Percentiles rank a stretch among this genome's conserved stretches.
phyloP scores from a whole-genome alignment of 2,329 filamentous ascomycete genomes.

The Teratosphaeria zuluensis region DNA sequence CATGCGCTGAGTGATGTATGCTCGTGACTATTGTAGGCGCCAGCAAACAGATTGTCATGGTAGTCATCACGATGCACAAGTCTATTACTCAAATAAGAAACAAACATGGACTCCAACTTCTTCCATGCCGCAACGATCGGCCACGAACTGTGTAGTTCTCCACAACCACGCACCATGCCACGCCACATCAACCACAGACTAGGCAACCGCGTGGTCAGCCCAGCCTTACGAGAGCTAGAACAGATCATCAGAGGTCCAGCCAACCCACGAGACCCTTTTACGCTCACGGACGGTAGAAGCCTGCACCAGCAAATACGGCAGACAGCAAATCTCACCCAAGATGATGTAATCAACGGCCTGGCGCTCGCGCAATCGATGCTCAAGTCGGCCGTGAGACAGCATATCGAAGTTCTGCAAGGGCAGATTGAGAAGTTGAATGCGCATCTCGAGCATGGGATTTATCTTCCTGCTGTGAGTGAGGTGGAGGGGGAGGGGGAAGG shows the following conservation, averaged over 20 bases:
- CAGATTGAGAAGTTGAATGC: background rate
- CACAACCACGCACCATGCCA: background rate
- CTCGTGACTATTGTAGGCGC: background rate
- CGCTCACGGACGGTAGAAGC: background rate
- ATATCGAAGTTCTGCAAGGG: background rate
- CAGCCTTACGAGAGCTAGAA: background rate
- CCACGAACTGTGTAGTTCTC: background rate
- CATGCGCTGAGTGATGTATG: background rate
- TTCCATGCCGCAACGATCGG: background rate
- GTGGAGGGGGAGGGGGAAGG: background rate
- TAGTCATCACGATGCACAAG: background rate
- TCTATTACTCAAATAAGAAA: background rate
- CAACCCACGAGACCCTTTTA: background rate
- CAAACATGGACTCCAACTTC: background rate
- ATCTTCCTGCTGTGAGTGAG: background rate
- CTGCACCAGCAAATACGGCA: background rate
- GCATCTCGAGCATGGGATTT: background rate
- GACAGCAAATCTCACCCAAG: background rate
- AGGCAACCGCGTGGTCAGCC: background rate
- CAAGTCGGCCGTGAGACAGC: background rate
- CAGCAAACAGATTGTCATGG: background rate
- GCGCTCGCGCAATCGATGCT: background rate
- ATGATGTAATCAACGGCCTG: background rate
- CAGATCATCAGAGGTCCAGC: background rate
- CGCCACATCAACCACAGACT: background rate